Evolutionary conservation across 2,329 filamentous ascomycete genomes (phyloP).

Genomic region (Diplocarpon mali): DNA sequence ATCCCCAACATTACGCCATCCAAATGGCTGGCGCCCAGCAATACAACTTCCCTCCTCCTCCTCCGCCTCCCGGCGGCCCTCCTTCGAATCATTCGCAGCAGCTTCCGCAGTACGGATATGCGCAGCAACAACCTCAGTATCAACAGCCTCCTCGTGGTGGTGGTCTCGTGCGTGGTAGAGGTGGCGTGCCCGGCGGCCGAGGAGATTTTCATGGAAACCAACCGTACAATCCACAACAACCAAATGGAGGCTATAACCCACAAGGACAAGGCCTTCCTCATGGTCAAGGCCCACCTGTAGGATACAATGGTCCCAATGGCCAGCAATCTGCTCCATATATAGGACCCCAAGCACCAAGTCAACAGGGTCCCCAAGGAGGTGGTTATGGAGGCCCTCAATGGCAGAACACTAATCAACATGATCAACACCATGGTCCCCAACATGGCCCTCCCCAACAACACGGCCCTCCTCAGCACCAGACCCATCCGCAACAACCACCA

Average conservation of each 20-base stretch:
- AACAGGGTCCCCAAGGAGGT: conserved; percentile 9
- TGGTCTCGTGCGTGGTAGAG: conserved; percentile 23
- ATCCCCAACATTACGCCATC: background rate
- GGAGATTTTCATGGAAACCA: conserved; percentile 22
- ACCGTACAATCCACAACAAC: conserved; percentile 20
- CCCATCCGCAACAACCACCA: conserved; percentile 18
- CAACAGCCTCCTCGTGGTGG: conserved; percentile 24
- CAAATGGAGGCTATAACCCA: conserved; percentile 21
- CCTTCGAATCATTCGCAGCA: conserved; percentile 20
- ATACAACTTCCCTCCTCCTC: conserved; percentile 28
- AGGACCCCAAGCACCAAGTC: conserved; percentile 26
- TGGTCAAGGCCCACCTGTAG: conserved; percentile 18
- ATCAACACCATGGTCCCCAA: conserved; percentile 19
- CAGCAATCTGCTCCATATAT: conserved; percentile 25
- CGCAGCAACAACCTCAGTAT: conserved; percentile 19
- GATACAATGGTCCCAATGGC: conserved; percentile 20
- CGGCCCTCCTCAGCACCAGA: conserved; percentile 14
- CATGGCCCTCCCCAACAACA: conserved; percentile 20
- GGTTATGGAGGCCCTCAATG: conserved; percentile 22
- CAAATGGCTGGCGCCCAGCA: conserved; percentile 24
- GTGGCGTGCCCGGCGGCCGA: conserved; percentile 23
- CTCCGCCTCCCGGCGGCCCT: conserved; percentile 25
- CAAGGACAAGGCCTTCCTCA: conserved; percentile 15
- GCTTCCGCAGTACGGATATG: conserved; percentile 23
- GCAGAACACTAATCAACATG: conserved; percentile 20